Evolutionary conservation across 805 yeast species (phyloP), one percentile per base, ranked within the genome.

Genomic region (Zygotorulaspora florentina): DNA sequence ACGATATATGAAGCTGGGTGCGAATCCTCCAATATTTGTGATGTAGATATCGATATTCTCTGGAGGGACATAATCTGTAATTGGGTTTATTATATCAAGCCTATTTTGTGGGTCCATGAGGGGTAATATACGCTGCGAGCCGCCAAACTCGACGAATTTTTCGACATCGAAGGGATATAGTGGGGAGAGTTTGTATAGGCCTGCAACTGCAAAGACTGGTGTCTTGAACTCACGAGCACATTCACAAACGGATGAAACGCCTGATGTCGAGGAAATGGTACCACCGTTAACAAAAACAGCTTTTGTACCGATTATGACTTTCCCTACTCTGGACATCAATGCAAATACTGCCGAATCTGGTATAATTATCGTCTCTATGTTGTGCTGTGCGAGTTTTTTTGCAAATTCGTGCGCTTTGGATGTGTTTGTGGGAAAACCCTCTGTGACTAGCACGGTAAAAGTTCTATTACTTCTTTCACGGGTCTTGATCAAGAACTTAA

Each of bases 281-380:
- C 98, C 97, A 49, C 99, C 99, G 61, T 93, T 93, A 43, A 96
- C 96, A 64, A 93, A 85, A 4, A 93, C 97, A 0, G 96, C 81
- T 50, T 86, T 78, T 4, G 98, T 85, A 31, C 98, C 97, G 43
- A 95, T 79, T 48, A 93, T 80, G 26, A 93, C 99, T 65, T 95
- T 95, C 36, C 97, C 96, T 4, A 93, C 98, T 53, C 96, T 75
- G 31, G 96, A 86, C 98, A 93, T 93, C 39, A 93, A 88, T 0
- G 99, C 97, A 66, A 84, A 88, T 0, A 85, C 89, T 20, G 95
- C 85, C 4, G 95, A 77, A 62, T 93, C 99, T 1, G 99, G 97
- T 29, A 93, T 85, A 44, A 93, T 77, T 2, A 90, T 85, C 1
- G 96, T 83, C 52, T 89, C 95, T 38, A 93, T 87, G 43, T 90